phyloP scores from a whole-genome alignment of 495 filamentous ascomycete species.

The Aspergillus ostianus region DNA sequence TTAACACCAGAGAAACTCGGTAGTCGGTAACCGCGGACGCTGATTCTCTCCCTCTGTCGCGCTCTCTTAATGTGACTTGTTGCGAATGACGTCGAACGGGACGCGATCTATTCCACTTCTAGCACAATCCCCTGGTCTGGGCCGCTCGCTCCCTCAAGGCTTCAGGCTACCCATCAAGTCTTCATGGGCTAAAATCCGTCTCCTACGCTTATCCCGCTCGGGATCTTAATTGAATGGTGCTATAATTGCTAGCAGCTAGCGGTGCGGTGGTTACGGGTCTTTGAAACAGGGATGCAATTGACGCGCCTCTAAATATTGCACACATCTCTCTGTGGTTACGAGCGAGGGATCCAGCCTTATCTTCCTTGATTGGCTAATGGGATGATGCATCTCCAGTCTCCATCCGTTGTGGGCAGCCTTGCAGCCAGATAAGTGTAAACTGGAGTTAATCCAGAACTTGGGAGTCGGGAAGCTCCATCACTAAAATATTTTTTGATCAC shows the following conservation, averaged over 20 bases:
- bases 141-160: neutral
- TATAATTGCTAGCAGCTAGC: constrained; percentile 4
- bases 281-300: neutral
- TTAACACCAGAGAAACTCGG: constrained; percentile 10
- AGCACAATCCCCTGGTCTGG: constrained; percentile 4
- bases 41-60: neutral
- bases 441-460: constrained; percentile 1
- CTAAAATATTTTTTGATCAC: constrained; percentile 3
- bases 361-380: neutral
- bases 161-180: constrained; percentile 3
- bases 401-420: neutral
- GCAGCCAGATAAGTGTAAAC: constrained; percentile 7
- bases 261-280: constrained; percentile 1
- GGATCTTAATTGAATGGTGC: neutral
- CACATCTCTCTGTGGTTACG: neutral
- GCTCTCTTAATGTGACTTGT: constrained; percentile 23
- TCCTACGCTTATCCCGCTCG: neutral
- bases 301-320: neutral
- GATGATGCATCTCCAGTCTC: neutral
- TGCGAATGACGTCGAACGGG: constrained; percentile 4
- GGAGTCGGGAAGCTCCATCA: neutral
- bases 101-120: constrained; percentile 13
- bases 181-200: neutral
- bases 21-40: constrained; percentile 6
- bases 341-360: neutral